These are phyloP conservation scores for Quercus glauca DNA, from an alignment of 306 rosid genomes.

Conservation along the genomic window DNA sequence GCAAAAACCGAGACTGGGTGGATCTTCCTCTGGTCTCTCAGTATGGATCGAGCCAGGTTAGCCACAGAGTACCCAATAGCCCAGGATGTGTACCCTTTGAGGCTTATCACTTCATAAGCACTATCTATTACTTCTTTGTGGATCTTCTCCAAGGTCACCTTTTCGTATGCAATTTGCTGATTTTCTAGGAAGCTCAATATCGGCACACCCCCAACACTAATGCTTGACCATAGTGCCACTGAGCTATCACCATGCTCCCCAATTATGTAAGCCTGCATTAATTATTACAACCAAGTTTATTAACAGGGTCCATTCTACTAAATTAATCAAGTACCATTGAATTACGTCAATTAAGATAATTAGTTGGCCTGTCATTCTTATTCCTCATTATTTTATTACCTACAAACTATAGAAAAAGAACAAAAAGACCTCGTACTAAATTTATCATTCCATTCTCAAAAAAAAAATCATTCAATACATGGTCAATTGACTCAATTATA, in stretches of 20 bases:
- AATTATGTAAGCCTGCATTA: slow-evolving; percentile 68
- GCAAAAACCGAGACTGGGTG: slow-evolving; percentile 82
- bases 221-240: slow-evolving; percentile 96
- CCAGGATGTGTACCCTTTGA: slow-evolving; percentile 97
- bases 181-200: slow-evolving; percentile 68
- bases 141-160: slow-evolving; percentile 63
- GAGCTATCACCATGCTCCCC: slow-evolving; percentile 99
- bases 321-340: too few relatives aligned
- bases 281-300: neutral
- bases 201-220: slow-evolving; percentile 91
- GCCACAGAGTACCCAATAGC: slow-evolving; percentile 91
- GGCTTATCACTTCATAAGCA: slow-evolving; percentile 77
- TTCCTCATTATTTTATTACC: too few relatives aligned
- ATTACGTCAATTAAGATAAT: too few relatives aligned
- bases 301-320: too few relatives aligned
- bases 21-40: slow-evolving; percentile 78
- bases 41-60: slow-evolving; percentile 48
- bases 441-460: too few relatives aligned
- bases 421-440: too few relatives aligned
- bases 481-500: too few relatives aligned
- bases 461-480: too few relatives aligned
- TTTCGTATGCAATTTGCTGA: slow-evolving; percentile 69
- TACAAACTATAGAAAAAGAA: too few relatives aligned
- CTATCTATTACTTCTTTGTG: slow-evolving; percentile 61
- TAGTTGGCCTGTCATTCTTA: too few relatives aligned